Evolutionary conservation across 2,329 filamentous ascomycete genomes (phyloP).

Genomic region (Lasiodiplodia gonubiensis): DNA sequence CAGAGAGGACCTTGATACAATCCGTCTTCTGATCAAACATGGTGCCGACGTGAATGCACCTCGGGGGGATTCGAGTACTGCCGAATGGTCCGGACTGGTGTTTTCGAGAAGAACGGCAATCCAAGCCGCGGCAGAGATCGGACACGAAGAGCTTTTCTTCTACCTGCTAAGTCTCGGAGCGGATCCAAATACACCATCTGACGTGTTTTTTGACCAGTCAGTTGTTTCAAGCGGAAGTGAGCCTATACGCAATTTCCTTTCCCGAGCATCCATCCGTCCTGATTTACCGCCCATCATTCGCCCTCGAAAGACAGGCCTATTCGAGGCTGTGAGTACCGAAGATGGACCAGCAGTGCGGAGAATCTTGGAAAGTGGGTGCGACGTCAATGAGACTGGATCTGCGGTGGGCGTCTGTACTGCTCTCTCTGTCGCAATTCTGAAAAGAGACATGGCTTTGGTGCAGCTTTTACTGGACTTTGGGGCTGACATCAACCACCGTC

Average conservation of each 20-base stretch:
- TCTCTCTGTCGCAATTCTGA: not conserved
- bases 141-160: not conserved
- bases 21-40: not conserved
- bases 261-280: not conserved
- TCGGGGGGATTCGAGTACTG: no score
- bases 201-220: no score
- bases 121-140: not conserved
- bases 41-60: no score
- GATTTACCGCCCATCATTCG: not conserved
- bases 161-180: not conserved
- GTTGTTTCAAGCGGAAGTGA: no score
- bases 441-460: not conserved
- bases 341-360: not conserved
- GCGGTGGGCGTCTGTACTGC: not conserved
- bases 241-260: not conserved
- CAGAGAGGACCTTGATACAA: not conserved
- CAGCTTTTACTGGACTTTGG: not conserved
- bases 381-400: not conserved
- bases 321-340: not conserved
- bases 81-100: no score
- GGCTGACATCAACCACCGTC: not conserved
- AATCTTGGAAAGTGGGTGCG: not conserved
- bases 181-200: not conserved
- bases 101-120: not conserved
- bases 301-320: not conserved